phyloP scores from a whole-genome alignment of 2,329 filamentous ascomycete species.

The Taxawa tesnikishii region DNA sequence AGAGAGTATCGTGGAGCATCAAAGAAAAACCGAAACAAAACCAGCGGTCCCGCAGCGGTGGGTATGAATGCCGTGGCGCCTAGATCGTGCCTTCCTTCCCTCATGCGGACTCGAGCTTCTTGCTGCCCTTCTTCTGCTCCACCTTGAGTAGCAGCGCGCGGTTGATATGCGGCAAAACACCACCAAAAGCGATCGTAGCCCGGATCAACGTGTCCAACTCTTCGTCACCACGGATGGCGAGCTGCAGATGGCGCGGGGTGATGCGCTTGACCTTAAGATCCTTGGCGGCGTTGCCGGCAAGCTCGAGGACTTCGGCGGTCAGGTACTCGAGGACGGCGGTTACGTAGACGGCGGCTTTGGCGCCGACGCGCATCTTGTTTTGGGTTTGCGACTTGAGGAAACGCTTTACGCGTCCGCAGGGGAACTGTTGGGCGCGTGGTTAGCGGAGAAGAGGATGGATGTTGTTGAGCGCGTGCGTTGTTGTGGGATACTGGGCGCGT shows the following conservation, averaged over 20 bases:
- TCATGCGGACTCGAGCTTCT: no score
- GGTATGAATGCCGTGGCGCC: no score
- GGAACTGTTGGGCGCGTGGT: conserved; percentile 54
- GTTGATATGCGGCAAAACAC: conserved; percentile 98
- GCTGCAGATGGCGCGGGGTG: conserved; percentile 91
- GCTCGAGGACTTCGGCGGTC: conserved; percentile 92
- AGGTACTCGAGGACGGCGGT: conserved; percentile 97
- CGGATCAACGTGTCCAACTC: conserved; percentile 95
- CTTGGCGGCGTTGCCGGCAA: conserved; percentile 97
- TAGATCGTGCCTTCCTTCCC: no score
- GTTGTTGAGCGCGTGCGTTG: conserved; percentile 1
- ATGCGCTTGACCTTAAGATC: conserved; percentile 99
- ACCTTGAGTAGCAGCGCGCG: conserved; percentile 90
- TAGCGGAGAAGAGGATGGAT: not conserved
- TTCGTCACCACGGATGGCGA: conserved; percentile 96
- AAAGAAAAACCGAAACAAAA: conserved; percentile 6
- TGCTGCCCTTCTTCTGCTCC: conserved; percentile 85
- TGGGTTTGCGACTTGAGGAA: conserved; percentile 99
- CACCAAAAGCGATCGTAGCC: conserved; percentile 95
- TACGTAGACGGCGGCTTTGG: conserved; percentile 96
- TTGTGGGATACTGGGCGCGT: no score
- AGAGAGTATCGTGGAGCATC: no score
- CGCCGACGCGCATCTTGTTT: conserved; percentile 98
- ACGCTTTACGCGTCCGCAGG: conserved; percentile 98
- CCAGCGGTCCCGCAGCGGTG: no score